Evolutionary conservation across 2,329 filamentous ascomycete species (phyloP).

Genomic region (Aurifilum marmelostoma): DNA sequence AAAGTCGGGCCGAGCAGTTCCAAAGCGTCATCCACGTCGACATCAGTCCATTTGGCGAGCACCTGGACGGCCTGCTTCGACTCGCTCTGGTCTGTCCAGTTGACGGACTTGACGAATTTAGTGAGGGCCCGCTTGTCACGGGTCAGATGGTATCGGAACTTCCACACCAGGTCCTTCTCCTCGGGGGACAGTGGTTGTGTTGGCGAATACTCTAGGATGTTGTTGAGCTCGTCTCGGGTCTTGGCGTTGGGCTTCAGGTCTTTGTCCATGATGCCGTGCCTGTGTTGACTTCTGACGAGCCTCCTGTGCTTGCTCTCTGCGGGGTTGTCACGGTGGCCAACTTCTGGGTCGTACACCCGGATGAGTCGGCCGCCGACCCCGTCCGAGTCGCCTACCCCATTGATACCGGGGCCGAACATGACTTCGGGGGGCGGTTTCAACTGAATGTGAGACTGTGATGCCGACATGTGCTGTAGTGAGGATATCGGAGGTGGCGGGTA

Average conservation of each 20-base stretch:
- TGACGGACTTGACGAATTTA: slow-evolving; percentile 97
- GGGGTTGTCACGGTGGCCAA: slow-evolving; percentile 86
- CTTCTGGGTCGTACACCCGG: slow-evolving; percentile 90
- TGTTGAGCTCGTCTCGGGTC: slow-evolving; percentile 89
- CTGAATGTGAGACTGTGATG: slow-evolving; percentile 69
- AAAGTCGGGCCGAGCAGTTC: slow-evolving; percentile 93
- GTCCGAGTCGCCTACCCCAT: slow-evolving; percentile 61
- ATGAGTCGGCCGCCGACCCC: slow-evolving; percentile 67
- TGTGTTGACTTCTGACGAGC: slow-evolving; percentile 84
- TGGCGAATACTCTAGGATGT: slow-evolving; percentile 88
- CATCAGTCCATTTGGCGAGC: slow-evolving; percentile 90
- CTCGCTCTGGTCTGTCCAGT: slow-evolving; percentile 86
- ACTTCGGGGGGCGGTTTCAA: slow-evolving; percentile 85
- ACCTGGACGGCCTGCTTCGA: slow-evolving; percentile 88
- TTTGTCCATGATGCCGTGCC: slow-evolving; percentile 91
- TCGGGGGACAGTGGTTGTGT: slow-evolving; percentile 86
- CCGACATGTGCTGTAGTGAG: slow-evolving; percentile 65
- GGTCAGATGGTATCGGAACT: slow-evolving; percentile 92
- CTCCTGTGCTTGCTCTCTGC: slow-evolving; percentile 93
- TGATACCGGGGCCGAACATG: slow-evolving; percentile 87
- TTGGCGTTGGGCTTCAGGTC: slow-evolving; percentile 96
- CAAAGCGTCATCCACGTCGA: slow-evolving; percentile 94
- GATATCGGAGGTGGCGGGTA: slow-evolving; percentile 86
- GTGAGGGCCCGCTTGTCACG: slow-evolving; percentile 90
- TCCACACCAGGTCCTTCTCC: slow-evolving; percentile 96